A percentile compares a stretch with the other conserved stretches of the same genome.
These are phyloP conservation scores for Fraxinus floribunda DNA, from an alignment of 305 asterid genomes.

Conservation along the genomic window DNA sequence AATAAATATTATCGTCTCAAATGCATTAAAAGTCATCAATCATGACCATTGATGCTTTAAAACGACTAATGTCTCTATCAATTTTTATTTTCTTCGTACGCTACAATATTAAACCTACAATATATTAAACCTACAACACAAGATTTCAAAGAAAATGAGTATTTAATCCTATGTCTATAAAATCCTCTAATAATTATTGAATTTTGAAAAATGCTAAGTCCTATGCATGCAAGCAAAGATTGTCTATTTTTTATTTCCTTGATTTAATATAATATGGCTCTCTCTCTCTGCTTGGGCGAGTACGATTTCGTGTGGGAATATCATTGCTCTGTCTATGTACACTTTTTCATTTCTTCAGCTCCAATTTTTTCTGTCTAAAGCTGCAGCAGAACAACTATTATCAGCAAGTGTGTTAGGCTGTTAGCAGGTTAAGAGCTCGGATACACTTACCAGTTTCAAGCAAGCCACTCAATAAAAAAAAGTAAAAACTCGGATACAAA, in stretches of 20 bases:
- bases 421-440: conserved; percentile 54
- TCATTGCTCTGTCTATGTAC: conserved; percentile 33
- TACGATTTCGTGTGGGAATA: conserved; percentile 59
- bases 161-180: background rate
- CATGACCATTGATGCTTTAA: background rate
- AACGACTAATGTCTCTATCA: background rate
- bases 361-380: conserved; percentile 35
- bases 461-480: conserved; percentile 4
- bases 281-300: conserved; percentile 16
- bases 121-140: background rate
- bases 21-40: background rate
- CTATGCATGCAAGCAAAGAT: conserved; percentile 39
- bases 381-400: conserved; percentile 56
- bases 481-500: background rate
- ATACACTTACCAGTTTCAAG: conserved; percentile 29
- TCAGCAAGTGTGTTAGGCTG: conserved; percentile 23
- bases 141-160: background rate
- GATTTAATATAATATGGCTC: conserved; percentile 32
- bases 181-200: background rate
- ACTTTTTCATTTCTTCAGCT: conserved; percentile 25
- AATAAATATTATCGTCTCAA: background rate
- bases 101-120: background rate
- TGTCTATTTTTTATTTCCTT: conserved; percentile 13
- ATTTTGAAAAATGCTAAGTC: too few species aligned
- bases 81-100: background rate